Conservation (phyloP, 805 yeast genomes). For the Peterozyma xylosa region DNA sequence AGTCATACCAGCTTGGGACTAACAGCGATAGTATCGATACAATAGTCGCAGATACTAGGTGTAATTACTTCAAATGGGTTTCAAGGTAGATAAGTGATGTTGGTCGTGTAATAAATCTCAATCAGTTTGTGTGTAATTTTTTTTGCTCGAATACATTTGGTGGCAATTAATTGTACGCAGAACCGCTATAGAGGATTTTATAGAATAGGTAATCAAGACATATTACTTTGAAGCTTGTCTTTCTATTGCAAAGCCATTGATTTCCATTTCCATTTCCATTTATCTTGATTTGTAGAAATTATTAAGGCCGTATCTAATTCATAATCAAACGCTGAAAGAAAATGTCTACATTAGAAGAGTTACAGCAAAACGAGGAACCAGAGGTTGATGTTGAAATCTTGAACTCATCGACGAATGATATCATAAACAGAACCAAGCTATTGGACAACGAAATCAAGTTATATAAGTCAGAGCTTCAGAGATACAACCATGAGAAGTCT, state of each 20-base stretch:
- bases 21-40: slow-evolving; percentile 7
- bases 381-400: slow-evolving; percentile 80
- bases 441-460: slow-evolving; percentile 94
- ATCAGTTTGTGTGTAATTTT: background rate
- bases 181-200: too few species aligned
- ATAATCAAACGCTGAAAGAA: background rate
- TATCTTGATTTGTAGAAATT: too few species aligned
- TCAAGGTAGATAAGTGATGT: slow-evolving; percentile 11
- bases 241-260: too few species aligned
- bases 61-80: slow-evolving; percentile 51
- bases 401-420: slow-evolving; percentile 70
- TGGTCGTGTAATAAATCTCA: slow-evolving; percentile 4
- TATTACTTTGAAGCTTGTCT: too few species aligned
- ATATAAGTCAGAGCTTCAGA: slow-evolving; percentile 84
- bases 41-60: slow-evolving; percentile 24
- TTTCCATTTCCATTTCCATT: too few species aligned
- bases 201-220: too few species aligned
- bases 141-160: background rate
- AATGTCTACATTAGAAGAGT: slow-evolving; percentile 84
- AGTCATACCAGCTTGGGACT: slow-evolving; percentile 14
- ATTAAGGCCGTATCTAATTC: too few species aligned
- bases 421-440: slow-evolving; percentile 76
- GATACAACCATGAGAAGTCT: slow-evolving; percentile 86
- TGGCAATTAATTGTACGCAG: slow-evolving; percentile 1
- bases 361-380: slow-evolving; percentile 46